Evolutionary conservation across 768 basidiomycete species (phyloP), one percentile per base, ranked within the genome.

Genomic region (Calocybe indica): DNA sequence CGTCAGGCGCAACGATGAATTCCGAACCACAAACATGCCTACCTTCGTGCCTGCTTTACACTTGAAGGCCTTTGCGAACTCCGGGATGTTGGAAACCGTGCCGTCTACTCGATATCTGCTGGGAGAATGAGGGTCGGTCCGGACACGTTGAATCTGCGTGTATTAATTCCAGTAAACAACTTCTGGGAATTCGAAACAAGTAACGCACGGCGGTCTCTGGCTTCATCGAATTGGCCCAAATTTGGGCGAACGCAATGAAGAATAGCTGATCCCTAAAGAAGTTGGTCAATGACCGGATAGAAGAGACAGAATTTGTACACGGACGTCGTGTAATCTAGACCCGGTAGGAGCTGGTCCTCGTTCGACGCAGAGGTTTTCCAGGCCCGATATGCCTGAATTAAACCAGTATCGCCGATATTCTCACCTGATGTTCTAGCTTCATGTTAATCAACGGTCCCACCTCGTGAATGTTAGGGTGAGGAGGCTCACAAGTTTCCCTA

Each of bases 111-210:
- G 80, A 69, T 76, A 92, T 30, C 76, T 72, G 52, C 73, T 75
- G 1, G 93, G 92, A 6, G 91, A 90, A 60, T 95, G 93, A 12
- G 92, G 90, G 58, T 96, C 92, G 1, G 89, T 85, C 40, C 89
- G 80, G 42, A 95, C 79, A 29, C 85, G 82, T 55, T 82, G 83
- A 31, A 92, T 74, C 82, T 87, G 55, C 7, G 28, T 22, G 22
- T 22, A 22, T 22, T 22, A n/a, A 6, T 12, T 30, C 6, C 6
- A 46, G 7, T 3, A n/a, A 6, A 12, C 7, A 38, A 13, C 14
- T n/a, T 34, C 11, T 4, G 11, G 13, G 44, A 6, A 36, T 31
- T 14, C 30, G 8, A 29, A 5, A n/a, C 36, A 32, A 28, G 31
- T 10, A 11, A 38, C 6, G 53, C 54, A 88, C 86, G 22, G 86